Conservation (phyloP, 345 rosid genomes). For the Euphorbia tirucalli region DNA sequence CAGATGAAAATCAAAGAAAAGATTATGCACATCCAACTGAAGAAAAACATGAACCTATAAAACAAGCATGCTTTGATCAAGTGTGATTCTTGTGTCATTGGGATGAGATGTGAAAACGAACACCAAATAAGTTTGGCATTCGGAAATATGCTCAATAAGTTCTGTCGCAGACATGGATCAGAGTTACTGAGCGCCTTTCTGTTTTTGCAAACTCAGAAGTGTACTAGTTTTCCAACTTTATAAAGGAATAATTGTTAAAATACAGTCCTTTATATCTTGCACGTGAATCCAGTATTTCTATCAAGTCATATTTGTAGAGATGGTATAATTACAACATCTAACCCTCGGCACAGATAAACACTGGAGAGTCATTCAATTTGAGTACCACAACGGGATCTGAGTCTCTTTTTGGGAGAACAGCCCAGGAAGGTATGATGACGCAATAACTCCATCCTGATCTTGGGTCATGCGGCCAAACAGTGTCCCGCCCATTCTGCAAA, state of each 20-base stretch:
- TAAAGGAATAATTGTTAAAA: neutral
- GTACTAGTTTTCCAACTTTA: neutral
- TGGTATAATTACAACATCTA: slow-evolving; percentile 25
- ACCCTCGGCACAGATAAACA: slow-evolving; percentile 29
- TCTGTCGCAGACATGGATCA: neutral
- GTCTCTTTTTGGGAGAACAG: slow-evolving; percentile 78
- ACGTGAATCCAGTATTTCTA: slow-evolving; percentile 5
- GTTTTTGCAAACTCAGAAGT: neutral
- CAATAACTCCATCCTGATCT: slow-evolving; percentile 96
- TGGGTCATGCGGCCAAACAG: slow-evolving; percentile 92
- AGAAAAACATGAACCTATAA: neutral
- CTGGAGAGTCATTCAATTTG: slow-evolving; percentile 25
- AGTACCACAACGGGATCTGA: slow-evolving; percentile 98
- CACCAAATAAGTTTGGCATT: slow-evolving; percentile 4
- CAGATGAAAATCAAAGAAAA: neutral
- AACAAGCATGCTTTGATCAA: neutral
- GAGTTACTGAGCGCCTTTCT: neutral
- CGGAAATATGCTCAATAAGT: neutral
- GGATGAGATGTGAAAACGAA: neutral
- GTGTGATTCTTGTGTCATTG: neutral
- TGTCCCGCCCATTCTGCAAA: slow-evolving; percentile 82
- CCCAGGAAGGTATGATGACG: slow-evolving; percentile 86
- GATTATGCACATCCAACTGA: neutral
- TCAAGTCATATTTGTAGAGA: slow-evolving; percentile 16
- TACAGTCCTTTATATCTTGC: neutral